These are phyloP conservation scores for Populus deltoides DNA, from an alignment of 345 rosid genomes.

Conservation along the genomic window DNA sequence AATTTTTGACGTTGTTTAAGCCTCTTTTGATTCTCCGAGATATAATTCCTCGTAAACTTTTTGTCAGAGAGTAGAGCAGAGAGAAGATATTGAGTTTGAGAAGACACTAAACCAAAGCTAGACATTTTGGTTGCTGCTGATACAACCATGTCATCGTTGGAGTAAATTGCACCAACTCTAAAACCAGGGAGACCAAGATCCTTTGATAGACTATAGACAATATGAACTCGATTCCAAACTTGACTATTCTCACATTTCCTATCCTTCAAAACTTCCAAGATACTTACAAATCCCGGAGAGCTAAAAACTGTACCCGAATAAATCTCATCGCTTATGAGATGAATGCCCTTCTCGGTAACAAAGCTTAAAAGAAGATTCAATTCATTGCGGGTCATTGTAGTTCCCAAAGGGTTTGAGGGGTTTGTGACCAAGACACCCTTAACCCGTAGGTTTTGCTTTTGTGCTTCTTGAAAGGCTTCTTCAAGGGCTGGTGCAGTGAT, in stretches of 20 bases:
- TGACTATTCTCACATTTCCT: not conserved
- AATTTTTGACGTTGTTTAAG: slow-evolving; percentile 16
- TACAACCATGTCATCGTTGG: slow-evolving; percentile 21
- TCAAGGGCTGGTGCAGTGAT: slow-evolving; percentile 19
- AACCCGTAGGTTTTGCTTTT: slow-evolving; percentile 7
- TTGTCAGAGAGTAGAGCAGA: slow-evolving; percentile 15
- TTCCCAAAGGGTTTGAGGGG: slow-evolving; percentile 37
- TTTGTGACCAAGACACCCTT: slow-evolving; percentile 30
- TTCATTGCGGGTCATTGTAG: slow-evolving; percentile 16
- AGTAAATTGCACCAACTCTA: slow-evolving; percentile 30
- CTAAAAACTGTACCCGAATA: slow-evolving; percentile 29
- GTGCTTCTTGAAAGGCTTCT: slow-evolving; percentile 19
- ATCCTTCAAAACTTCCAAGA: slow-evolving; percentile 18
- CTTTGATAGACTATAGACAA: slow-evolving; percentile 31
- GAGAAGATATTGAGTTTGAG: slow-evolving; percentile 31
- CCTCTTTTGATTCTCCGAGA: slow-evolving; percentile 15
- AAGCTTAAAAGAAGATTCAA: slow-evolving; percentile 21
- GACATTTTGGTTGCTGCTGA: slow-evolving; percentile 35
- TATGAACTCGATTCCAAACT: slow-evolving; percentile 16
- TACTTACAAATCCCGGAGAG: slow-evolving; percentile 21
- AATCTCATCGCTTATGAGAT: slow-evolving; percentile 30
- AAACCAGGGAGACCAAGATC: slow-evolving; percentile 33
- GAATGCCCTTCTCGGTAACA: slow-evolving; percentile 13
- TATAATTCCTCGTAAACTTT: slow-evolving; percentile 12
- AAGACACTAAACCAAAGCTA: slow-evolving; percentile 30